Base-by-base conservation (phyloP, 768 basidiomycete genomes). In the Panellus pusillus region DNA sequence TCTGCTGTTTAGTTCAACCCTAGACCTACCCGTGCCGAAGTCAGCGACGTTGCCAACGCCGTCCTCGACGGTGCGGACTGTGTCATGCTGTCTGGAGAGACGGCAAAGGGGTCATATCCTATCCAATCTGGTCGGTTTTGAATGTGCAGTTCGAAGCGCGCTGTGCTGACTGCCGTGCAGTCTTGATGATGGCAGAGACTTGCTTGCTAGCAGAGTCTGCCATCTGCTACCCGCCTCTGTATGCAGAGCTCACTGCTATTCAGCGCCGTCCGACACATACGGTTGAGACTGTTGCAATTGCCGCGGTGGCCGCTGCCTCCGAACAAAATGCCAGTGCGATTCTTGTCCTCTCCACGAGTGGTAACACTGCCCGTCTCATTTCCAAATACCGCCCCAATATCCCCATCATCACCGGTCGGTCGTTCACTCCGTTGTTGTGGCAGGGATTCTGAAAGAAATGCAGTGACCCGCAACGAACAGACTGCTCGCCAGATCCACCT, bases 181-280 rank as follows among this genome's bases (percentile, higher is more conserved):
- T 99, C 61, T 81, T 93, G 64, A 96, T 98, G 96, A 99, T 99
- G 97, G 97, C 96, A 47, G 97, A 99, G 79, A 98, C 95, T 3
- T 98, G 96, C 70, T 80, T 93, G 65, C 87, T 99, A 60, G 96
- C 97, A 53, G 97, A 99, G 74, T 82, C 89, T 43, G 89, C 96
- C 31, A 92, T 96, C 72, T 94, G 91, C 78, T 95, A 98, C 68
- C 91, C 92, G 38, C 91, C 94, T 54, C 76, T 98, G 47, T 98
- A 91, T 68, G 91, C 97, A 66, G 93, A 96, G 63, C 76, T 98
- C 58, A 84, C 85, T 55, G 71, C 79, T 37, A 79, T 89, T 60
- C 89, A 93, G 55, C 78, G 83, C 52, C 86, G 91, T 48, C 97
- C 97, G 36, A 98, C 96, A 32, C 86, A 87, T 65, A 98, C 97